Conservation (phyloP, 1,284 basidiomycete genomes). For the Coniophora puteana region DNA sequence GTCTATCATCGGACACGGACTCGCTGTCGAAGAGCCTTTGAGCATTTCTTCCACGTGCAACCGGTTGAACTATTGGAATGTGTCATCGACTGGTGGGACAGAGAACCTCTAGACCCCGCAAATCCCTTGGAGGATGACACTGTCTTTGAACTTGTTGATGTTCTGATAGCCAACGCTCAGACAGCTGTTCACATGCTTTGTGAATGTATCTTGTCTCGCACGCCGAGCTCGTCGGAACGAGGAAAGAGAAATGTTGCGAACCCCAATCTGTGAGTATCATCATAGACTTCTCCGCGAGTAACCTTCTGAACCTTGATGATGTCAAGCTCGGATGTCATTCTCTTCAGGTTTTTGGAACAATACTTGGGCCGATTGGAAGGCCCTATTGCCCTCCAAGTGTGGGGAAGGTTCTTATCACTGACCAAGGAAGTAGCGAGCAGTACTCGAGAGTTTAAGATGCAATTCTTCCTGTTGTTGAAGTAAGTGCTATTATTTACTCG, state of each 20-base stretch:
- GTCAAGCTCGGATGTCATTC: slow-evolving; percentile 55
- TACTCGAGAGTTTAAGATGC: slow-evolving; percentile 60
- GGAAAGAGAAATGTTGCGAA: slow-evolving; percentile 56
- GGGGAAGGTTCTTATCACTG: slow-evolving; percentile 77
- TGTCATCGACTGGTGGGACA: slow-evolving; percentile 77
- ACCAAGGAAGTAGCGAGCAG: slow-evolving; percentile 74
- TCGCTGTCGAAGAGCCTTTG: slow-evolving; percentile 75
- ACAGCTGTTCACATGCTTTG: slow-evolving; percentile 88
- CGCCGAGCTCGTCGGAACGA: slow-evolving; percentile 50
- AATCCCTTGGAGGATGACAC: slow-evolving; percentile 42
- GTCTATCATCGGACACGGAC: slow-evolving; percentile 63
- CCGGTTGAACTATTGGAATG: slow-evolving; percentile 81
- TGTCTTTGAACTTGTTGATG: slow-evolving; percentile 82
- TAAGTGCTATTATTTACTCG: slow-evolving; percentile 28
- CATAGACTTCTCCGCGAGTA: background rate
- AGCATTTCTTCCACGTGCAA: slow-evolving; percentile 82
- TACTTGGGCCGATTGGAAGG: slow-evolving; percentile 87
- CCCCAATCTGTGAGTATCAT: slow-evolving; percentile 55
- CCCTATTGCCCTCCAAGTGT: slow-evolving; percentile 88
- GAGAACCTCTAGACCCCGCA: slow-evolving; percentile 43
- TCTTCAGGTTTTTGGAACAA: slow-evolving; percentile 86
- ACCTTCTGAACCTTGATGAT: slow-evolving; percentile 7
- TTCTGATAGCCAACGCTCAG: slow-evolving; percentile 83
- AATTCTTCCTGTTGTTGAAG: slow-evolving; percentile 76
- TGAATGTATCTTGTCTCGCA: slow-evolving; percentile 69